Conservation (phyloP, 2,329 filamentous ascomycete genomes). For the Sordariomycetes sp. region DNA sequence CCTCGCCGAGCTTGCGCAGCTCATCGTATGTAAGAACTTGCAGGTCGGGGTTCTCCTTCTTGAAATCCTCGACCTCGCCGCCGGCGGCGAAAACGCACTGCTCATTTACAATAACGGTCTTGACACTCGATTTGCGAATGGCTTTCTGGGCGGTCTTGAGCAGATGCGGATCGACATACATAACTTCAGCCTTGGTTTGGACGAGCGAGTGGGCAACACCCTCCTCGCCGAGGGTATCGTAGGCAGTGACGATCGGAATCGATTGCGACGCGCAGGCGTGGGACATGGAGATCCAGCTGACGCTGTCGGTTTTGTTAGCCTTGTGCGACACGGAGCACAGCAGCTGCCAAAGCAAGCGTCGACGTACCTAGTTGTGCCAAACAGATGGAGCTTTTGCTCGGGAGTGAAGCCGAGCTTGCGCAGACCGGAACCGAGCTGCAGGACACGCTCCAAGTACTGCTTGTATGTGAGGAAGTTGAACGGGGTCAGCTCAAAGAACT, state of each 20-base stretch:
- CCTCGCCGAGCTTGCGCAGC: constrained; percentile 48
- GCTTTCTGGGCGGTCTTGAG: constrained; percentile 49
- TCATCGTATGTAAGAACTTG: constrained; percentile 46
- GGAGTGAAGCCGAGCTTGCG: constrained; percentile 63
- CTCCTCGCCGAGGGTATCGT: constrained; percentile 81
- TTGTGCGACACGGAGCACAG: neutral
- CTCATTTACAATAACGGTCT: constrained; percentile 55
- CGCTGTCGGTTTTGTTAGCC: constrained; percentile 31
- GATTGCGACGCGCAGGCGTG: constrained; percentile 75
- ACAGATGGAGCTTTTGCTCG: constrained; percentile 67
- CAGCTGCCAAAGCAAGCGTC: neutral
- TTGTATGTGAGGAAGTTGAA: constrained; percentile 72
- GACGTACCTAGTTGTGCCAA: constrained; percentile 68
- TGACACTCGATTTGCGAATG: constrained; percentile 47
- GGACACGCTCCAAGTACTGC: constrained; percentile 64
- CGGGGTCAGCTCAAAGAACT: constrained; percentile 73
- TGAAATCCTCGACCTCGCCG: constrained; percentile 45
- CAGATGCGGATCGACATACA: constrained; percentile 81
- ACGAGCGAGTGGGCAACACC: constrained; percentile 79
- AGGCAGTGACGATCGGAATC: constrained; percentile 86
- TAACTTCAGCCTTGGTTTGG: constrained; percentile 70
- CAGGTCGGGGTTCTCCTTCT: constrained; percentile 43
- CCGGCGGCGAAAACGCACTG: constrained; percentile 39
- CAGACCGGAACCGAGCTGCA: constrained; percentile 64
- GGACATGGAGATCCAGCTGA: constrained; percentile 76